A percentile compares a stretch with the other conserved stretches of the same genome.
Evolutionary conservation across 805 yeast genomes (phyloP).

Genomic region (Cyberlindnera meyerae): DNA sequence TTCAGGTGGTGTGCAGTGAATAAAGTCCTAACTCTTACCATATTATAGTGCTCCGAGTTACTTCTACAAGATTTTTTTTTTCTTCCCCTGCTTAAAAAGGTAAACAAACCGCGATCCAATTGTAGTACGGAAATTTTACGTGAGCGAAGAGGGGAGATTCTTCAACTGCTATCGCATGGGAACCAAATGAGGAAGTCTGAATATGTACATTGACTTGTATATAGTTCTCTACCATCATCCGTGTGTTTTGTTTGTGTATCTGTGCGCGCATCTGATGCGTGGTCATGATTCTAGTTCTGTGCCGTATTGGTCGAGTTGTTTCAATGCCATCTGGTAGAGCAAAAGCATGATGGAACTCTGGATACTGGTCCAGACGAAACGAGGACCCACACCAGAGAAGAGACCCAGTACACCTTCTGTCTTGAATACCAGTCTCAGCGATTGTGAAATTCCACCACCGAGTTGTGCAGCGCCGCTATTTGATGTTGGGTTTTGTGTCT

Average conservation of each 20-base stretch:
- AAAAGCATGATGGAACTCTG: conserved; percentile 93
- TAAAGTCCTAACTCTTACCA: too few species aligned
- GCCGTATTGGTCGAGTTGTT: conserved; percentile 27
- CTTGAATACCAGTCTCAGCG: conserved; percentile 52
- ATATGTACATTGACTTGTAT: conserved; percentile 2
- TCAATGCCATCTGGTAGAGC: conserved; percentile 74
- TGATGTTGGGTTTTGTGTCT: conserved; percentile 61
- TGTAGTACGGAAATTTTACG: too few species aligned
- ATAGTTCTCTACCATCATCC: background rate
- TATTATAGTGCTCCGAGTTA: too few species aligned
- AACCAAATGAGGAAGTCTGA: background rate
- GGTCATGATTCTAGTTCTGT: background rate
- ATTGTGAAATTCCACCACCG: conserved; percentile 44
- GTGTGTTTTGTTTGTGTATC: too few species aligned
- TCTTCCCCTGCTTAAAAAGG: too few species aligned
- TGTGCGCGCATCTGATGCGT: too few species aligned
- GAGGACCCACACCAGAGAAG: conserved; percentile 94
- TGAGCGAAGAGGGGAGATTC: too few species aligned
- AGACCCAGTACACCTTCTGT: conserved; percentile 76
- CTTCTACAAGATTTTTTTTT: too few species aligned
- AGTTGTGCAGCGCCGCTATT: conserved; percentile 20
- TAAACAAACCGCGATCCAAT: too few species aligned
- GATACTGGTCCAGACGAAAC: conserved; percentile 93
- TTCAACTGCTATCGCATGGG: too few species aligned
- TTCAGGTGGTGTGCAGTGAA: too few species aligned